phyloP scores from a whole-genome alignment of 305 asterid species.

The Fraxinus floribunda region DNA sequence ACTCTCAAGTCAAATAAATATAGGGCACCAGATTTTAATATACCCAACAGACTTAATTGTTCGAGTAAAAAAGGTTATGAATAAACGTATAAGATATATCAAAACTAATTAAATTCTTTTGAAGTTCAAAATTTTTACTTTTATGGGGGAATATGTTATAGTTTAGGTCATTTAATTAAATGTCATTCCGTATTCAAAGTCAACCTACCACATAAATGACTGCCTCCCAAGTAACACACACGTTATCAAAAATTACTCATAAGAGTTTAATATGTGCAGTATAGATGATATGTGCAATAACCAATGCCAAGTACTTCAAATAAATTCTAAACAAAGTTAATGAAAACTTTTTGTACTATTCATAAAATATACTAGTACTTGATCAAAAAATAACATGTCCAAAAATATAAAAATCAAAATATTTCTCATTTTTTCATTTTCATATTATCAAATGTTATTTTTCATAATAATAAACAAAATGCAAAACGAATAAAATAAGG shows the following conservation, averaged over 20 bases:
- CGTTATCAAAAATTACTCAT: not conserved
- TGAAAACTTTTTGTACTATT: not conserved
- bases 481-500: too few species aligned
- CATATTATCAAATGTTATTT: not conserved
- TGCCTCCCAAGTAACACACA: not conserved
- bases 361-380: not conserved
- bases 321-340: not conserved
- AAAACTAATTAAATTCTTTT: too few species aligned
- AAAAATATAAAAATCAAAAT: not conserved
- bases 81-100: not conserved
- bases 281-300: not conserved
- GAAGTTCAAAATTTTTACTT: not conserved
- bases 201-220: not conserved
- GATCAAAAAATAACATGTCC: not conserved
- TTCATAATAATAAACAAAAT: not conserved
- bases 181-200: not conserved
- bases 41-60: not conserved
- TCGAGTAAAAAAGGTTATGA: not conserved
- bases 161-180: not conserved
- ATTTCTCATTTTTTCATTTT: not conserved
- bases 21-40: not conserved
- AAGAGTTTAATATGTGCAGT: not conserved
- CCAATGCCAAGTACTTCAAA: not conserved
- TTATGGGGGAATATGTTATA: not conserved
- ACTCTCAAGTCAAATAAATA: not conserved